These are phyloP conservation scores for Zygotorulaspora sp. DNA, from an alignment of 805 yeast species.

Conservation along the genomic window DNA sequence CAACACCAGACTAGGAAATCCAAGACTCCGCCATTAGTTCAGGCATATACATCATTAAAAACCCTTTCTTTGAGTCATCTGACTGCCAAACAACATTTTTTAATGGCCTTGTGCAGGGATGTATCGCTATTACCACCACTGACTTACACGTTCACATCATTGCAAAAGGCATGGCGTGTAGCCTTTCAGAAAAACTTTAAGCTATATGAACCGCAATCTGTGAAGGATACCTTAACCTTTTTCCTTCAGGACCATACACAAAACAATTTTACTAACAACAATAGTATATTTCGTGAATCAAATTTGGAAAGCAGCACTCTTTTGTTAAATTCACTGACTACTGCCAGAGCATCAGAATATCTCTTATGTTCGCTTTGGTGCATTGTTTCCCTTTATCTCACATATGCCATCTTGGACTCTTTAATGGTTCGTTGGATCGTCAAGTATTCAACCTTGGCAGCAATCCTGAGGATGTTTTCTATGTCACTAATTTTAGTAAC, in stretches of 20 bases:
- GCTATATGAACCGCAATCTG: constrained; percentile 25
- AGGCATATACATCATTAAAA: constrained; percentile 40
- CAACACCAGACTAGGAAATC: constrained; percentile 2
- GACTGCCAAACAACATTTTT: constrained; percentile 70
- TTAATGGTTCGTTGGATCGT: constrained; percentile 92
- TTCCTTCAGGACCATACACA: constrained; percentile 24
- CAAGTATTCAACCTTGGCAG: constrained; percentile 81
- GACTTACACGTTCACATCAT: constrained; percentile 47
- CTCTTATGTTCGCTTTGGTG: constrained; percentile 90
- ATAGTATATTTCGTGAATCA: constrained; percentile 1
- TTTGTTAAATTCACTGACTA: constrained; percentile 37
- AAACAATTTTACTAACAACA: constrained; percentile 1
- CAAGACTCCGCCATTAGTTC: constrained; percentile 10
- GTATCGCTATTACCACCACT: constrained; percentile 67
- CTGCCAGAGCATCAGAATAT: constrained; percentile 73
- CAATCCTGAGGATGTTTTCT: constrained; percentile 79
- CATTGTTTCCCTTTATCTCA: constrained; percentile 75
- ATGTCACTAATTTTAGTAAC: constrained; percentile 71
- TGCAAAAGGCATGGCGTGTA: constrained; percentile 29
- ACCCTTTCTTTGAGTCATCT: constrained; percentile 64
- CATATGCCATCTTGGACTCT: constrained; percentile 81
- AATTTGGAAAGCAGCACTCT: constrained; percentile 4
- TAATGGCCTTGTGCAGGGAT: constrained; percentile 74
- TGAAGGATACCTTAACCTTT: constrained; percentile 20
- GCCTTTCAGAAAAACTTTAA: constrained; percentile 19